Conservation (phyloP, 1,139 yeast genomes). For the Debaryomyces subglobosus region DNA sequence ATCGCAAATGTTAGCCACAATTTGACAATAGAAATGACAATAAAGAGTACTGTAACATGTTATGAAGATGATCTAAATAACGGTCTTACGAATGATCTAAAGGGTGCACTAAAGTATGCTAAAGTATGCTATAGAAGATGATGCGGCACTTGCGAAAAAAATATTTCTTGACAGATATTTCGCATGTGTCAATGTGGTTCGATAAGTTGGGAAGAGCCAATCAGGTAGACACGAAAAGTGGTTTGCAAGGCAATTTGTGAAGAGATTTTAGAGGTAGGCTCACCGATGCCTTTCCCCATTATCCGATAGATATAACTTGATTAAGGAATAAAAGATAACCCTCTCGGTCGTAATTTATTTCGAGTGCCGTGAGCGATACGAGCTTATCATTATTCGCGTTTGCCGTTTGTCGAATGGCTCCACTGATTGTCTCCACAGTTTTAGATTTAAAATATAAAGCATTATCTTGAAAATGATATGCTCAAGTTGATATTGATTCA, state of each 20-base stretch:
- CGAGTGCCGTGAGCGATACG: neutral
- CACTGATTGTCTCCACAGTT: conserved; percentile 2
- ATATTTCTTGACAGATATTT: neutral
- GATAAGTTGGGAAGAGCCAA: neutral
- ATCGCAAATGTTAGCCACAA: neutral
- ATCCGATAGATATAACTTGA: neutral
- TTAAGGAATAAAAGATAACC: neutral
- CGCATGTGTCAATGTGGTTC: neutral
- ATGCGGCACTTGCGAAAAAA: neutral
- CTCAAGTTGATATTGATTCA: neutral
- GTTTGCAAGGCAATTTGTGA: neutral
- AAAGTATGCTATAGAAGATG: neutral
- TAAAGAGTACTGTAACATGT: neutral
- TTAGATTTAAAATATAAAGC: conserved; percentile 1
- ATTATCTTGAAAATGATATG: neutral
- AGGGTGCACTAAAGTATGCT: neutral
- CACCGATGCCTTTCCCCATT: neutral
- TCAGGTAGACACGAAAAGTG: neutral
- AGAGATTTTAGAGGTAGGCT: neutral
- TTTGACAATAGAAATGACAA: neutral
- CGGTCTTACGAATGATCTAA: no score
- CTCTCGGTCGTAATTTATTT: neutral
- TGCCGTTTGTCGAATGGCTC: conserved; percentile 5
- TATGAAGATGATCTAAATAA: no score
- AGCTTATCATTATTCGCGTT: neutral